Conservation (phyloP, 345 rosid genomes). For the Acer campestre region DNA sequence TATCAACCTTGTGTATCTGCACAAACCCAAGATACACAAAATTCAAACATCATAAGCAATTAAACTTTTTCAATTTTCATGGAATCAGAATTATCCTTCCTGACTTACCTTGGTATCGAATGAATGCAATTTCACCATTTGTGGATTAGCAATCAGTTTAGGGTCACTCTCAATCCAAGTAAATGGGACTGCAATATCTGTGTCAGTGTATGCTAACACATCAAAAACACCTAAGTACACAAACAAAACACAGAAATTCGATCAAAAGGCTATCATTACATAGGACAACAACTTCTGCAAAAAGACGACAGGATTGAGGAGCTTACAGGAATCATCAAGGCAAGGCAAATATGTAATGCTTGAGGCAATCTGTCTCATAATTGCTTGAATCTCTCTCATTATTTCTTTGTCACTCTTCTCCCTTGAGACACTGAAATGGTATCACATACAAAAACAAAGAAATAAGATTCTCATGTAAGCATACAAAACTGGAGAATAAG, state of each 20-base stretch:
- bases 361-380: conserved; percentile 92
- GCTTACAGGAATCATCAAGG: conserved; percentile 90
- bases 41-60: neutral
- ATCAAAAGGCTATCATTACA: neutral
- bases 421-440: conserved; percentile 63
- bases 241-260: neutral
- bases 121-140: conserved; percentile 96
- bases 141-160: conserved; percentile 92
- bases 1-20: conserved; percentile 97
- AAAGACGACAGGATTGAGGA: neutral
- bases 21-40: neutral
- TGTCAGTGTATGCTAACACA: conserved; percentile 90
- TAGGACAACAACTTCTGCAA: neutral
- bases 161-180: conserved; percentile 98
- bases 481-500: neutral
- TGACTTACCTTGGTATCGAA: conserved; percentile 82
- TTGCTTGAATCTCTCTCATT: conserved; percentile 96
- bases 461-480: conserved; percentile 9
- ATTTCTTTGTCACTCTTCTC: conserved; percentile 97
- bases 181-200: conserved; percentile 89
- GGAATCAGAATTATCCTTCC: neutral
- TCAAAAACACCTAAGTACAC: conserved; percentile 77
- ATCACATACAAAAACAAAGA: neutral
- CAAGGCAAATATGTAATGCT: conserved; percentile 97
- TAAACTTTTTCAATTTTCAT: no score